Evolutionary conservation across 1,284 basidiomycete genomes (phyloP), one percentile per base, ranked within the genome.

Genomic region (Hemileia vastatrix): DNA sequence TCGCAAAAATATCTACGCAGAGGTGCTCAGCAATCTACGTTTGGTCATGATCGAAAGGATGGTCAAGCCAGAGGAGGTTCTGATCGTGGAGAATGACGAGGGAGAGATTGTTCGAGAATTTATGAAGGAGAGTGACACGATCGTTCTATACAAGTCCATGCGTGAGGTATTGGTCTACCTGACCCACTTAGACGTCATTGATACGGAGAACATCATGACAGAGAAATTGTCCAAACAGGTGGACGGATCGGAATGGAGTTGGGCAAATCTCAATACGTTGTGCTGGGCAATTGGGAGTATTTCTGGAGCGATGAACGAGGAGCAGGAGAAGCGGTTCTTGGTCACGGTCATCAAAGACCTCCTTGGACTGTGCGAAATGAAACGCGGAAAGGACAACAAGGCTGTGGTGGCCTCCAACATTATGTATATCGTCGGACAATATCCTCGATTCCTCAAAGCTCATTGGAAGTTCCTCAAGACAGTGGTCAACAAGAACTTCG

Each of bases 401-500:
- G 94, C 95, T 1, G 93, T 98, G 65, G 94, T 97, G 65, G 94
- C 94, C 1, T 96, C 93, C 40, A 92, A 98, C 76, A 99, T 99
- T 80, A 99, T 99, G 94, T 99, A 99, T 78, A 99, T 98, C 72
- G 94, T 99, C 70, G 94, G 94, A 57, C 94, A 99, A 78, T 99
- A 99, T 75, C 94, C 94, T 53, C 86, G 95, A 33, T 99, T 98
- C 85, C 84, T 99, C 73, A 97, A 97, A 77, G 95, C 95, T 21
- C 95, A 99, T 77, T 99, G 95, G 95, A 97, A 97, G 79, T 99
- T 99, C 84, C 80, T 99, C 76, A 99, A 99, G 82, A 98, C 95
- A 2, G 94, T 99, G 54, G 94, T 98, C 68, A 98, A 98, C 81
- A 99, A 99, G 79, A 82, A 97, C 19, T 99, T 99, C 77, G 94